Evolutionary conservation across 805 yeast genomes (phyloP).

Genomic region (Kazachstania taianensis): DNA sequence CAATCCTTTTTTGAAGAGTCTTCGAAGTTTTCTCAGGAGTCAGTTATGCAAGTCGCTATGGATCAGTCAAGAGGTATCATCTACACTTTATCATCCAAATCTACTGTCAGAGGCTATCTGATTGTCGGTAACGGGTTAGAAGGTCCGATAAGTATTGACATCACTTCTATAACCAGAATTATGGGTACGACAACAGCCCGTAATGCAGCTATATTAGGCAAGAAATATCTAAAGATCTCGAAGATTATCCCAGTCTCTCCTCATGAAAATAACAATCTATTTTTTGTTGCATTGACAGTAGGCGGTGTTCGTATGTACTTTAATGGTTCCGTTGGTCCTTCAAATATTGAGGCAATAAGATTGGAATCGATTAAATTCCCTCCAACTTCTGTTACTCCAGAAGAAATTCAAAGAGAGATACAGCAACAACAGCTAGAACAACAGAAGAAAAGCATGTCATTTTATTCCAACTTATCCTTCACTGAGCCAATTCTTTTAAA

Average conservation of each 20-base stretch:
- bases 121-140: constrained; percentile 34
- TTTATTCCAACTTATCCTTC: constrained; percentile 20
- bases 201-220: constrained; percentile 46
- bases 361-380: constrained; percentile 50
- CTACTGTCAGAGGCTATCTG: constrained; percentile 72
- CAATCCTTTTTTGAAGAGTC: constrained; percentile 30
- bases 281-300: constrained; percentile 66
- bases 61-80: constrained; percentile 71
- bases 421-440: constrained; percentile 33
- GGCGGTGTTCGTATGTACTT: constrained; percentile 73
- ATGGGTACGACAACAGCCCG: constrained; percentile 36
- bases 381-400: constrained; percentile 35
- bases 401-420: constrained; percentile 24
- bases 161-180: constrained; percentile 31
- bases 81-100: constrained; percentile 73
- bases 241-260: constrained; percentile 35
- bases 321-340: constrained; percentile 32
- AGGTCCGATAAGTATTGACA: constrained; percentile 31
- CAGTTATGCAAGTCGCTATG: constrained; percentile 51
- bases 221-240: constrained; percentile 49
- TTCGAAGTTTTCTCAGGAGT: constrained; percentile 38
- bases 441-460: constrained; percentile 28
- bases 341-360: constrained; percentile 33
- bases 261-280: constrained; percentile 57
- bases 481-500: constrained; percentile 30